A percentile compares a stretch with the other conserved stretches of the same genome.
phyloP scores from a whole-genome alignment of 2,329 filamentous ascomycete species.

The Colletotrichum horii region DNA sequence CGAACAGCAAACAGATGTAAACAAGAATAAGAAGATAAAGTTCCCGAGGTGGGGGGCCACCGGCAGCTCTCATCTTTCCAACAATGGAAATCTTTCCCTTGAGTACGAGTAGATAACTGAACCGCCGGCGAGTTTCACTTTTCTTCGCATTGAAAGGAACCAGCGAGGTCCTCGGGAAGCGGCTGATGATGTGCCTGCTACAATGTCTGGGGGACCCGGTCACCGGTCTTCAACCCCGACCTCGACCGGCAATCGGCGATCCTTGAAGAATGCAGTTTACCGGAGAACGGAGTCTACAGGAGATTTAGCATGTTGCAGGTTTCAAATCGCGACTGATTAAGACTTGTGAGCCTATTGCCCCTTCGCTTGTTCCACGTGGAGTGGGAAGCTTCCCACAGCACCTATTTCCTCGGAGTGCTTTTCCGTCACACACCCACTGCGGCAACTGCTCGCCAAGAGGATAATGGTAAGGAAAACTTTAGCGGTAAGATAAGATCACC shows the following conservation, averaged over 20 bases:
- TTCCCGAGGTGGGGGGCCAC: neutral
- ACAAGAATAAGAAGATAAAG: too few relatives aligned
- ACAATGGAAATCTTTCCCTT: too few relatives aligned
- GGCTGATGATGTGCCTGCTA: neutral
- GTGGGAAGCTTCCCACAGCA: neutral
- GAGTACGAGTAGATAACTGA: rapidly evolving
- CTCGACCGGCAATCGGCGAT: neutral
- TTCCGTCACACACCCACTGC: neutral
- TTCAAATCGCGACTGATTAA: neutral
- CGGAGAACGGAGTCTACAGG: neutral
- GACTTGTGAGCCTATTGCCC: neutral
- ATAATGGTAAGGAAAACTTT: rapidly evolving
- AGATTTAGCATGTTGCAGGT: neutral
- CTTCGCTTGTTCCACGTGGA: neutral
- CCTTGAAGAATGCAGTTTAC: rapidly evolving
- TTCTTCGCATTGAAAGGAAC: neutral
- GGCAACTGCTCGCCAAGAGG: neutral
- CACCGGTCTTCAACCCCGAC: neutral
- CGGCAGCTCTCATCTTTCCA: neutral
- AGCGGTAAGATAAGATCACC: rapidly evolving
- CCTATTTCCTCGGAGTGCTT: neutral
- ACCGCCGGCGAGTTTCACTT: rapidly evolving
- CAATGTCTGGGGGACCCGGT: neutral
- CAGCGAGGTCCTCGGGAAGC: neutral
- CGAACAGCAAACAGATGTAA: too few relatives aligned